Base-by-base conservation (phyloP, 164 flowering plant genomes). In the Kalanchoe fedtschenkoi region DNA sequence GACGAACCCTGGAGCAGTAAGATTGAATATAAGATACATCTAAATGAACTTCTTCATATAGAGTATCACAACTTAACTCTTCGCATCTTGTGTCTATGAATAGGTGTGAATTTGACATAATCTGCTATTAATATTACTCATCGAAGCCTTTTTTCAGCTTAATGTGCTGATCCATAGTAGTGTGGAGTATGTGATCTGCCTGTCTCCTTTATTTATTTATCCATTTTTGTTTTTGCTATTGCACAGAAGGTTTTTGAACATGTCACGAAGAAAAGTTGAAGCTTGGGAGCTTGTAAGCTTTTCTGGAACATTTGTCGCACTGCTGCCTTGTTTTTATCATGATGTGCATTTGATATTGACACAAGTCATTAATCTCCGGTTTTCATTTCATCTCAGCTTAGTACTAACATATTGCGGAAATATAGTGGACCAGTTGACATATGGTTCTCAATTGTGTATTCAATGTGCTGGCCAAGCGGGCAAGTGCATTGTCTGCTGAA, bases 221-320 rank as follows among this genome's bases (percentile, higher is more conserved):
- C 35, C 44, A 11, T 57, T 0, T 59, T 16, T 68, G 11, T n/a
- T 13, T 54, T 41, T 59, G 33, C 8, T 70, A 32, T 57, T 62
- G 39, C 39, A 21, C 90, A 93, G 97, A 51, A 78, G 63, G 68
- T 61, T 82, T 24, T 68, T 88, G 62, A 58, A 58, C 44, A 54
- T 65, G 37, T 66, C 77, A 39, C 64, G 63, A 44, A 68, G 75
- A 70, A 71, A 71, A 56, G 70, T 85, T 46, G 89, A 86, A 73
- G 92, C 87, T 39, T 90, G 96, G 97, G 97, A 85, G 72, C 92
- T 93, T 55, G 98, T 93, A 83, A 47, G 30, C 30, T 47, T 42
- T 44, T 44, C 51, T 10, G 10, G 1, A 44, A 22, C 21, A 26
- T 19, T 44, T 44, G 24, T 19, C 5, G 51, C 51, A 17, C 24